These are phyloP conservation scores for Aspergillus nomiae DNA, from an alignment of 2,329 filamentous ascomycete genomes.

Conservation along the genomic window DNA sequence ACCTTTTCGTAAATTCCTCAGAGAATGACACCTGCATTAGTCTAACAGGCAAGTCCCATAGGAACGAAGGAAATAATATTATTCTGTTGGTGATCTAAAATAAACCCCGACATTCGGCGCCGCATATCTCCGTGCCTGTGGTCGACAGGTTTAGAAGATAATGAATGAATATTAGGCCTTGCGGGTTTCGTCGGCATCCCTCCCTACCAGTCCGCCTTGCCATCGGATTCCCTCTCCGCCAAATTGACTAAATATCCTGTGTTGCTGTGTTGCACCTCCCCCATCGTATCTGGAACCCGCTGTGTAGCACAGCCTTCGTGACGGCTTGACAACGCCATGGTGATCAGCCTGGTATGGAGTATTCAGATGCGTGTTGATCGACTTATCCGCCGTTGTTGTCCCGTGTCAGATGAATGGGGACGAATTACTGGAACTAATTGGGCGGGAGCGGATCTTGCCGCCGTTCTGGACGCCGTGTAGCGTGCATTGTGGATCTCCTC, in stretches of 20 bases:
- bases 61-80: background rate
- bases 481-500: slow-evolving; percentile 3
- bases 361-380: background rate
- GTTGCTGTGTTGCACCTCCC: background rate
- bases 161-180: background rate
- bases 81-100: background rate
- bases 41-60: background rate
- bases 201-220: background rate
- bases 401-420: background rate
- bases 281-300: background rate
- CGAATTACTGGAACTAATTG: background rate
- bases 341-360: background rate
- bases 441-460: slow-evolving; percentile 11
- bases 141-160: background rate
- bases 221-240: background rate
- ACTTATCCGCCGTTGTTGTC: background rate
- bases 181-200: background rate
- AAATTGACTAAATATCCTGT: background rate
- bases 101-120: background rate
- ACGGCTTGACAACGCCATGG: background rate
- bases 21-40: background rate
- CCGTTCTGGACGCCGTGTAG: background rate
- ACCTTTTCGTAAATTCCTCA: background rate
- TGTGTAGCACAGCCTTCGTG: background rate
- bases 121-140: background rate